Conservation (phyloP, 202 grass and related monocot genomes). For the Sporobolus alterniflorus region DNA sequence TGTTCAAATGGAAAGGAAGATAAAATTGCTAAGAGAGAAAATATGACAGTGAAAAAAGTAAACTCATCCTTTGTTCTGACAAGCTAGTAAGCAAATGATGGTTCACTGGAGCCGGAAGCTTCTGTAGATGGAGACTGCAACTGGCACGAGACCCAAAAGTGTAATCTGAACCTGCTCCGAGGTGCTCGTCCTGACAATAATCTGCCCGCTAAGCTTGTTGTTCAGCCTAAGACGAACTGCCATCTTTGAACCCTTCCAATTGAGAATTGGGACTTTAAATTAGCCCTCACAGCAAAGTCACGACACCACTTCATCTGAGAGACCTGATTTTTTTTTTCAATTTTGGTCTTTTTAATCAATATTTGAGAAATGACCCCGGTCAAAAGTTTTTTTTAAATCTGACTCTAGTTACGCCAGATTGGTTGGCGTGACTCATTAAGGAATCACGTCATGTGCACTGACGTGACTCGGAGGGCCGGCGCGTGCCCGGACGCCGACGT, state of each 20-base stretch:
- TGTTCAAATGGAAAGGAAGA: conserved; percentile 39
- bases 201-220: conserved; percentile 88
- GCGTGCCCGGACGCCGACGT: too few relatives aligned
- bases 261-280: conserved; percentile 83
- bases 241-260: conserved; percentile 80
- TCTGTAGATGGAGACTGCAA: conserved; percentile 60
- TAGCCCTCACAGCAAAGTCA: conserved; percentile 78
- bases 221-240: conserved; percentile 72
- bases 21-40: conserved; percentile 25
- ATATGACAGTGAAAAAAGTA: not conserved
- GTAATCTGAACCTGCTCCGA: conserved; percentile 89
- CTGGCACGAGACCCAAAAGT: conserved; percentile 72
- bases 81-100: conserved; percentile 66
- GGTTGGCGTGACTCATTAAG: too few relatives aligned
- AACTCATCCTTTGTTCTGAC: conserved; percentile 4
- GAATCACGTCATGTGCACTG: too few relatives aligned
- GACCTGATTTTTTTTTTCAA: too few relatives aligned
- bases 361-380: too few relatives aligned
- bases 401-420: too few relatives aligned
- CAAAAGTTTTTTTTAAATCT: too few relatives aligned
- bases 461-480: too few relatives aligned
- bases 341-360: too few relatives aligned
- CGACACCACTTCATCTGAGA: conserved; percentile 76
- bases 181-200: conserved; percentile 78
- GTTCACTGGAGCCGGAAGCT: conserved; percentile 48